Evolutionary conservation across 2,329 filamentous ascomycete genomes (phyloP).

Genomic region (Fusarium falciforme): DNA sequence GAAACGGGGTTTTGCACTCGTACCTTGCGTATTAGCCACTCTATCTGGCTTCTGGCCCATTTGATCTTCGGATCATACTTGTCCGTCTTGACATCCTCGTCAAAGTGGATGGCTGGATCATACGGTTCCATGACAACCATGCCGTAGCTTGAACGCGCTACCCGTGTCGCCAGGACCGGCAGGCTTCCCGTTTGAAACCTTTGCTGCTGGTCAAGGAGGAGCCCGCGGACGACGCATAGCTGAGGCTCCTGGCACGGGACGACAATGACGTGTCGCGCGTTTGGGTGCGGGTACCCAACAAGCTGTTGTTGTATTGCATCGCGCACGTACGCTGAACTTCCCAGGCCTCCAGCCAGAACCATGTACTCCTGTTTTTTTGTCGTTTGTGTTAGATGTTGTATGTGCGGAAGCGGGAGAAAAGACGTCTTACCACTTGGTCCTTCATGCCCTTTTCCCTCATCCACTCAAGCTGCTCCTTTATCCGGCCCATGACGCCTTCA

Average conservation of each 20-base stretch:
- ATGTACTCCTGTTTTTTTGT: conserved; percentile 49
- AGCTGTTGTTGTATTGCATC: conserved; percentile 54
- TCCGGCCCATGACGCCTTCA: conserved; percentile 49
- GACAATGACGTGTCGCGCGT: conserved; percentile 47
- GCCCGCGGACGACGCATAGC: conserved; percentile 65
- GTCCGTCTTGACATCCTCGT: conserved; percentile 11
- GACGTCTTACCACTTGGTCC: conserved; percentile 49
- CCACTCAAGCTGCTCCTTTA: conserved; percentile 56
- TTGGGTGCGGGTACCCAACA: conserved; percentile 47
- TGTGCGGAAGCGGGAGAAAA: no score
- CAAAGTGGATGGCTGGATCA: not conserved
- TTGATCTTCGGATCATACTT: not conserved
- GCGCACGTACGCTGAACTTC: conserved; percentile 59
- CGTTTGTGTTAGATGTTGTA: not conserved
- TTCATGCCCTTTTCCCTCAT: conserved; percentile 46
- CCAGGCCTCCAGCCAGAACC: conserved; percentile 58
- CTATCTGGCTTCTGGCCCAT: conserved; percentile 23
- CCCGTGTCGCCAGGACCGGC: conserved; percentile 56
- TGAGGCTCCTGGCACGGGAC: conserved; percentile 63
- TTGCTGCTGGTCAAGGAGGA: conserved; percentile 63
- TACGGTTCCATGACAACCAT: conserved; percentile 14
- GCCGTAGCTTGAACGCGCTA: conserved; percentile 24
- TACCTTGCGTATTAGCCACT: conserved; percentile 41
- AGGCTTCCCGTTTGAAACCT: conserved; percentile 54
- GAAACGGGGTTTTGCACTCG: not conserved